Evolutionary conservation across 805 yeast genomes (phyloP), one percentile per base, ranked within the genome.

Genomic region (Saturnispora zaruensis): DNA sequence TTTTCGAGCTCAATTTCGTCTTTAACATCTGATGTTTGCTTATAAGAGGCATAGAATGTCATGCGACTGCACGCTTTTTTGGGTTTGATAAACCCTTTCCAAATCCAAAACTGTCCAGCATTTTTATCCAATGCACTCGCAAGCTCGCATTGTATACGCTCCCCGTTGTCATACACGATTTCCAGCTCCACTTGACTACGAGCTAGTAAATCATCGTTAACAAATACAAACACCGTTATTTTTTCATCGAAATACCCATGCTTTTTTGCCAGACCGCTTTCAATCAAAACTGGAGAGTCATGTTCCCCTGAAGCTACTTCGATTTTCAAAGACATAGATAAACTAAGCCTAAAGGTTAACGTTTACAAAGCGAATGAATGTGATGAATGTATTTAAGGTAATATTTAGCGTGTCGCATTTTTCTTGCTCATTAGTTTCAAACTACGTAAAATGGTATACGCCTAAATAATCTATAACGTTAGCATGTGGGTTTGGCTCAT

Each of bases 261-360:
- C 45, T 74, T 65, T 51, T 78, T 75, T 23, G 64, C 66, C 5
- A 65, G 65, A 28, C 75, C 68, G 54, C 25, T 6, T 28, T 33
- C 28, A 5, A 7, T 11, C 11, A 2, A 18, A 34, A 24, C 11
- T 7, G 24, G 23, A 4, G 20, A 11, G 26, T 45, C 43, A 7
- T 11, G 14, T 30, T 21, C 25, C 18, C 43, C 48, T 3, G 48
- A 45, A 5, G 37, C 48, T 13, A 45, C 43, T 7, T 45, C 6
- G 23, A 45, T 37, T 8, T 14, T 21, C 18, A 45, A 45, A n/a
- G 38, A 21, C 48, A 45, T 36, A 16, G 32, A 14, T 28, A 8
- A 11, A 14, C 13, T 28, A 11, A 28, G 32, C 32, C 9, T 14
- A 13, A 6, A 28, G 32, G 32, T 28, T 28, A 11, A 28, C 13